Conservation (phyloP, 2,329 filamentous ascomycete species). For the Neurospora sp. region DNA sequence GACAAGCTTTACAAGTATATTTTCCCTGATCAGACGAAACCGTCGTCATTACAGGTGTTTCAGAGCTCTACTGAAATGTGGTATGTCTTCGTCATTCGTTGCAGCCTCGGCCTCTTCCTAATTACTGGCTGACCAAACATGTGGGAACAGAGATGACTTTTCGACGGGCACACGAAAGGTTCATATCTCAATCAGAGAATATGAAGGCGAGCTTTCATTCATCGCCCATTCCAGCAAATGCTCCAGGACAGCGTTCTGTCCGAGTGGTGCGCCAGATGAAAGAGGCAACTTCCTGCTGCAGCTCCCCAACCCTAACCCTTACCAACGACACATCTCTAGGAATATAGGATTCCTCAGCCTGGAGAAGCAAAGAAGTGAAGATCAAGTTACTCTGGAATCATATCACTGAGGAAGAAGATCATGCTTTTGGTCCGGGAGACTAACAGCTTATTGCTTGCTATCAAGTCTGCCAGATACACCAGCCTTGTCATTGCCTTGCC, state of each 20-base stretch:
- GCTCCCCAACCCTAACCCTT: background rate
- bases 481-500: background rate
- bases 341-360: background rate
- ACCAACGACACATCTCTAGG: background rate
- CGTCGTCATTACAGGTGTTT: background rate
- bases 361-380: background rate
- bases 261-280: background rate
- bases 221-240: background rate
- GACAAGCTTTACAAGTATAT: background rate
- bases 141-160: background rate
- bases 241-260: background rate
- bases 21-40: too few species aligned
- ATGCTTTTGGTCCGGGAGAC: background rate
- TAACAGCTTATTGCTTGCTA: background rate
- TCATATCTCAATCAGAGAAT: background rate
- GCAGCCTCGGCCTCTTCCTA: background rate
- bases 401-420: background rate
- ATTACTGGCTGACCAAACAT: background rate
- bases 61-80: background rate
- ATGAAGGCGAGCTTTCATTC: background rate
- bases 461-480: background rate
- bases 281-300: background rate
- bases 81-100: background rate
- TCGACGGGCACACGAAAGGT: background rate
- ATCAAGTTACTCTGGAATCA: background rate